Evolutionary conservation across 1,284 basidiomycete species (phyloP), one percentile per base, ranked within the genome.

Genomic region (Volvariella volvacea): DNA sequence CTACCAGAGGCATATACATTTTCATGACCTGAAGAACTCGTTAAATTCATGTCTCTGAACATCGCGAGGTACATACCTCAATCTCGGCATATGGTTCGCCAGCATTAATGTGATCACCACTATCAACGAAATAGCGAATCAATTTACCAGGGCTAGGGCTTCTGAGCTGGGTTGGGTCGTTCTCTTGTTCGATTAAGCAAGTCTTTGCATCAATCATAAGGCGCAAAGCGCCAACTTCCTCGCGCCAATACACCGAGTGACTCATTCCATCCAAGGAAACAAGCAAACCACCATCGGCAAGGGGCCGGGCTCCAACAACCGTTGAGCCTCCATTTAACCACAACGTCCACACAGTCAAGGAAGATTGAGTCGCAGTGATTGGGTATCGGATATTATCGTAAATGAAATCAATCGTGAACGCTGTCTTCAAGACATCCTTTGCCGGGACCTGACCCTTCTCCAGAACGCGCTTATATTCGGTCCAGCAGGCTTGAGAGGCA

Each of bases 11-110:
- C 93, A 97, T 95, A 67, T 94, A 94, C 93, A 97, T 97, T 73
- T 97, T 97, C 93, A 96, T 96, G 55, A 96, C 93, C 85, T 88
- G 50, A 16, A 41, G 40, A 50, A 55, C 58, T 56, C 53, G 54
- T 53, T 52, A 47, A 47, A 10, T 33, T 19, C 39, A 21, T 10
- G 20, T 9, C 12, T 21, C 44, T 9, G 32, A 22, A 21, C 39
- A 22, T 7, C 39, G 22, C 25, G 38, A 22, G 42, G 33, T 22
- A 54, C 71, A 44, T 53, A 88, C 87, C 78, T 99, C 96, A 45
- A 99, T 98, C 65, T 99, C 96, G 45, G 96, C 96, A 62, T 98
- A 99, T 47, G 92, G 83, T 55, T 98, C 92, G 25, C 96, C 95
- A 50, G 93, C 90, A 50, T 89, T 88, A 66, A 99, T 78, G 64